Conservation (phyloP, 2,329 filamentous ascomycete genomes). For the Neopestalotiopsis clavispora region DNA sequence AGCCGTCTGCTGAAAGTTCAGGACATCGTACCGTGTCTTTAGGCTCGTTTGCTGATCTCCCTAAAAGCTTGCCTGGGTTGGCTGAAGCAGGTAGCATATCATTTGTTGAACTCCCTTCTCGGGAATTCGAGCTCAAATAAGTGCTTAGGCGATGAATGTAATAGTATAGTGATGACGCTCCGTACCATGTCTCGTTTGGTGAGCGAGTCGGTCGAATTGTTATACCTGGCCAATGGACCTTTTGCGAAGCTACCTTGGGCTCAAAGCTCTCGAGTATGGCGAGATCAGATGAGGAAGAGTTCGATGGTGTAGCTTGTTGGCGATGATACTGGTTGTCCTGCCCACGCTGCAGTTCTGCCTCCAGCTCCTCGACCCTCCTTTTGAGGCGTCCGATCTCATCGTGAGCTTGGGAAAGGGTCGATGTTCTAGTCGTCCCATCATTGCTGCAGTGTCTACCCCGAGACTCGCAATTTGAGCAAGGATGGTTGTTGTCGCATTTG, state of each 20-base stretch:
- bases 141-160: constrained; percentile 45
- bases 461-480: constrained; percentile 23
- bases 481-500: constrained; percentile 23
- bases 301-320: not conserved
- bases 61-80: constrained; percentile 23
- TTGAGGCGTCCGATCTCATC: not conserved
- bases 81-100: constrained; percentile 36
- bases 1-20: not conserved
- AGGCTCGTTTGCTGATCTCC: constrained; percentile 25
- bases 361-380: not conserved
- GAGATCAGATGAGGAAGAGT: not conserved
- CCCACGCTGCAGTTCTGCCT: constrained; percentile 10
- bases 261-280: not conserved
- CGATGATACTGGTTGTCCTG: not conserved
- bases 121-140: constrained; percentile 39
- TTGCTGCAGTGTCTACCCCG: constrained; percentile 19
- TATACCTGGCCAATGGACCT: constrained; percentile 42
- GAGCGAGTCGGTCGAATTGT: constrained; percentile 39
- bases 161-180: constrained; percentile 46
- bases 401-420: constrained; percentile 17
- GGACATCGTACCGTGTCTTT: not conserved
- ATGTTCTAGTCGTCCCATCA: constrained; percentile 19
- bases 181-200: constrained; percentile 43
- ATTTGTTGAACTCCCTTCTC: constrained; percentile 36
- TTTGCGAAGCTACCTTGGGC: constrained; percentile 18